A percentile compares a stretch with the other conserved stretches of the same genome.
Conservation (phyloP, 1,284 basidiomycete species). For the Tilletia setariae region DNA sequence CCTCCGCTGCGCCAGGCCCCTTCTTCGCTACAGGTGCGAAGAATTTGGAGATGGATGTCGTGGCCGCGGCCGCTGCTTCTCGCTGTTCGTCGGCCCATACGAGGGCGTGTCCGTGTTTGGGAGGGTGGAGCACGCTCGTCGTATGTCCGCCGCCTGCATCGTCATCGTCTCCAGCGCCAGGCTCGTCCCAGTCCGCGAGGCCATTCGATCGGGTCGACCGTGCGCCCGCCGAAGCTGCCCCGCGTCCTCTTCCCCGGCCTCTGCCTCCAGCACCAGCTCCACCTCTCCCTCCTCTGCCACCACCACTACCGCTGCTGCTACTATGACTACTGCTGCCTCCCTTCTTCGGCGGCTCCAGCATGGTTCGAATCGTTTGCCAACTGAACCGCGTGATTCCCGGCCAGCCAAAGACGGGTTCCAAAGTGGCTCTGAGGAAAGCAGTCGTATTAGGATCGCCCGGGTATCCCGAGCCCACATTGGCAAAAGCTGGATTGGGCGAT, state of each 20-base stretch:
- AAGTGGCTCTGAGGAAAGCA: constrained; percentile 71
- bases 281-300: not conserved
- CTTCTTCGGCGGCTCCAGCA: constrained; percentile 13
- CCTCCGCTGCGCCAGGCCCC: not conserved
- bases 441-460: constrained; percentile 82
- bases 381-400: constrained; percentile 88
- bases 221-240: not conserved
- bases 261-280: not conserved
- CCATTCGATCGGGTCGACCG: not conserved
- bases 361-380: constrained; percentile 68
- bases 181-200: not conserved
- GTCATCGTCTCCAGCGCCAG: not conserved
- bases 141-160: not conserved
- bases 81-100: constrained; percentile 7
- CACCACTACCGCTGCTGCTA: not conserved
- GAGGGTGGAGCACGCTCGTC: not conserved
- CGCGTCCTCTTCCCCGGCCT: not conserved
- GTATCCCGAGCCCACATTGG: constrained; percentile 25
- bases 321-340: not conserved
- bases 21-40: constrained; percentile 7
- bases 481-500: constrained; percentile 1
- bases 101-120: not conserved
- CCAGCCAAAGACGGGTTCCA: constrained; percentile 89
- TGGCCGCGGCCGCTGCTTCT: constrained; percentile 2
- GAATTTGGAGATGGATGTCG: constrained; percentile 12